phyloP scores from a whole-genome alignment of 148 eudicot species.

The Spergularia marina region DNA sequence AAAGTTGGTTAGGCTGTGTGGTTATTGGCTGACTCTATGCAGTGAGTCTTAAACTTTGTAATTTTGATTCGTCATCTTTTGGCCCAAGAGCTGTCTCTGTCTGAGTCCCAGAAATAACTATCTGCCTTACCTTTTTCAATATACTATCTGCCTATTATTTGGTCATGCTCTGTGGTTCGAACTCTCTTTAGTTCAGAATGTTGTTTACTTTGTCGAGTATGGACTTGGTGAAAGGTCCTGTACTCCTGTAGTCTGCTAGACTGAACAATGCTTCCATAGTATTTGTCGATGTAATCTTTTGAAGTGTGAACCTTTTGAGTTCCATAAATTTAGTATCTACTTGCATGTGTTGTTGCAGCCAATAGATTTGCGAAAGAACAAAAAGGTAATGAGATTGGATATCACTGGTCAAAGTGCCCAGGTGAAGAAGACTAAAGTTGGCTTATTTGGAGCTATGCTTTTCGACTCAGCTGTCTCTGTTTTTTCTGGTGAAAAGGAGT shows the following conservation, averaged over 20 bases:
- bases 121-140: background rate
- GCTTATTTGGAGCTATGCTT: constrained; percentile 66
- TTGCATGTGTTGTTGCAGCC: constrained; percentile 48
- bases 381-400: constrained; percentile 53
- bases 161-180: background rate
- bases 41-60: background rate
- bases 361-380: constrained; percentile 47
- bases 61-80: background rate
- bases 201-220: background rate
- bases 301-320: background rate
- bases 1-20: background rate
- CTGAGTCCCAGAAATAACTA: background rate
- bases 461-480: constrained; percentile 88
- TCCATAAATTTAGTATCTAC: background rate
- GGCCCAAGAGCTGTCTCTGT: background rate
- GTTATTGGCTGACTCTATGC: background rate
- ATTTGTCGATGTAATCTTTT: constrained; percentile 1
- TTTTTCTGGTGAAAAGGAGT: constrained; percentile 74
- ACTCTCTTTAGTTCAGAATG: background rate
- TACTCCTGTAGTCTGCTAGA: background rate
- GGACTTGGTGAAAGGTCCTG: background rate
- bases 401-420: constrained; percentile 49
- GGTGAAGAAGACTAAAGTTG: constrained; percentile 69
- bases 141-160: background rate
- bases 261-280: background rate